Evolutionary conservation across 1,284 basidiomycete species (phyloP).

Genomic region (Cryptococcus sp.): DNA sequence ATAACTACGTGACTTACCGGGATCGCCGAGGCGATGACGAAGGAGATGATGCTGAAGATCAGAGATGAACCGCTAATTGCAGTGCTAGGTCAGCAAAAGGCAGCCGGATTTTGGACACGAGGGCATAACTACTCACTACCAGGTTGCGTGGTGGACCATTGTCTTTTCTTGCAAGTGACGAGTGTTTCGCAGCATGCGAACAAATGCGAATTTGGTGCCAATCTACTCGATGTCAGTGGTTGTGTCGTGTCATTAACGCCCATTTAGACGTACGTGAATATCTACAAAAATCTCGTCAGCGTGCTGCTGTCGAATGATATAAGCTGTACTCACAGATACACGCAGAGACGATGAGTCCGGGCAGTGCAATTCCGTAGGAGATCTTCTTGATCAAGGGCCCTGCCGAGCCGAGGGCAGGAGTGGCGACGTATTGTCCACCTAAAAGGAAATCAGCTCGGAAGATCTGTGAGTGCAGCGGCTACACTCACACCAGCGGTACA

Average conservation of each 20-base stretch:
- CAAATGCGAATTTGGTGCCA: conserved; percentile 34
- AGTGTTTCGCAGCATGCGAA: conserved; percentile 35
- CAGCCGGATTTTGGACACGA: conserved; percentile 29
- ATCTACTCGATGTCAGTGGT: conserved; percentile 1
- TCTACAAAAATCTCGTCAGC: no score
- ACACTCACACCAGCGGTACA: no score
- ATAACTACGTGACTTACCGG: neutral
- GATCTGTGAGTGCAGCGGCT: no score
- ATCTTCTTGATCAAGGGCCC: conserved; percentile 36
- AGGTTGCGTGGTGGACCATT: conserved; percentile 6
- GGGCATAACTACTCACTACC: no score
- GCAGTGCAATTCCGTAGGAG: conserved; percentile 49
- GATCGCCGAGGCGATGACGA: conserved; percentile 29
- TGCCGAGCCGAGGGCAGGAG: conserved; percentile 38
- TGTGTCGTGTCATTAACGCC: neutral
- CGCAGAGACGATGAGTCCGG: conserved; percentile 33
- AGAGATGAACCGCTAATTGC: conserved; percentile 17
- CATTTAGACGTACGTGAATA: no score
- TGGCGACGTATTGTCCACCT: conserved; percentile 23
- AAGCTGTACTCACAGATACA: conserved; percentile 12
- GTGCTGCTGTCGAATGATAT: no score
- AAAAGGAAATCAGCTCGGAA: no score
- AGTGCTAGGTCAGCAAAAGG: conserved; percentile 41
- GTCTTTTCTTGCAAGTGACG: conserved; percentile 57
- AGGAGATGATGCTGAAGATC: conserved; percentile 23